Base-by-base conservation (phyloP, 2,329 filamentous ascomycete species). In the Calonectria montana region DNA sequence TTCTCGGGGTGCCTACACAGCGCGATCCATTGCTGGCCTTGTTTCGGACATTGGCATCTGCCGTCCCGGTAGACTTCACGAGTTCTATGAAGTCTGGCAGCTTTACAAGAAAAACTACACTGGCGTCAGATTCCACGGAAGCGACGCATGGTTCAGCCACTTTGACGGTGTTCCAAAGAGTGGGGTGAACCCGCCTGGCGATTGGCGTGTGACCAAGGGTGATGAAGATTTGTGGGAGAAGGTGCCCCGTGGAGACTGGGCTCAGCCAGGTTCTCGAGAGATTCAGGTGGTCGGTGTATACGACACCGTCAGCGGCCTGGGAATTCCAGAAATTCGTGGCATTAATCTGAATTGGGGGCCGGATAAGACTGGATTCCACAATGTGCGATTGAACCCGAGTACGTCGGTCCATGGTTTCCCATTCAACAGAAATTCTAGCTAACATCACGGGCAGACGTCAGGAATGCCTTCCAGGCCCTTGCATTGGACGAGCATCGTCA, bases 381-480 rank as follows among this genome's bases (percentile, higher is more conserved):
- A 78, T 50, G 77, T 78, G 41, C 69, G 73, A 21, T 71, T 79
- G 15, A 79, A 76, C 39, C 77, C 77, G 7, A 77, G 77, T 79
- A 50, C 73, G 76, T 77, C 9, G 18, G n/a, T 4, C 5, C 9
- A 39, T 18, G 18, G 25, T 35, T 10, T 18, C 3, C 9, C 21
- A 10, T 8, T 3, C 39, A 15, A 27, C 7, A 39, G 13, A 29
- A 43, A 16, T 15, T 10, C 1, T 31, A 6, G 62, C 75, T 63
- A 72, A 79, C 53, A 21, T 66, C 18, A 59, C 71, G 16, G 7
- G 35, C 53, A 73, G 78, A 80, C n/a, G 81, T 90, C 5, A 85
- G 88, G 45, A 86, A 90, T 70, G 88, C 88, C 1, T 90, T 89
- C 72, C 88, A 90, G 53, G 88, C 88, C 0, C 80, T 90, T 0